Evolutionary conservation across 768 basidiomycete species (phyloP).

Genomic region (Xerocomellus amylosporus): DNA sequence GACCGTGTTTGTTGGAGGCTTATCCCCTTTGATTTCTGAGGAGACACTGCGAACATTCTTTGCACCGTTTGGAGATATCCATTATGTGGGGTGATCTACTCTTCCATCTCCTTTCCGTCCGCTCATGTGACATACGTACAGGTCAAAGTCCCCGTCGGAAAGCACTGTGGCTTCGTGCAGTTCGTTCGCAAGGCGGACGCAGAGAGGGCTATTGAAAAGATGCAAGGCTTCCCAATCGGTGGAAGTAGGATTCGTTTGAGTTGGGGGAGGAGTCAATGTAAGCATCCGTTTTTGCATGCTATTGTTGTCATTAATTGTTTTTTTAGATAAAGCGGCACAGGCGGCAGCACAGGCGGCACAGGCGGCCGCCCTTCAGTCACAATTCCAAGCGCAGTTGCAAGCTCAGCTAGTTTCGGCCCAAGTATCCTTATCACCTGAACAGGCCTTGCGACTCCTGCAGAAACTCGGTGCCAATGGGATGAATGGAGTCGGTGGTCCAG

Average conservation of each 20-base stretch:
- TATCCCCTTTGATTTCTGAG: slow-evolving; percentile 86
- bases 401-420: slow-evolving; percentile 27
- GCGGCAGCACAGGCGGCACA: slow-evolving; percentile 84
- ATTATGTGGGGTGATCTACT: slow-evolving; percentile 59
- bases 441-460: slow-evolving; percentile 60
- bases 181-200: slow-evolving; percentile 91
- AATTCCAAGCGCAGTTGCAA: slow-evolving; percentile 39
- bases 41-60: slow-evolving; percentile 91
- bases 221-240: slow-evolving; percentile 95
- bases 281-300: not conserved
- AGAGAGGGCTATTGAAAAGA: slow-evolving; percentile 89
- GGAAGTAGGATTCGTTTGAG: slow-evolving; percentile 88
- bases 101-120: slow-evolving; percentile 1
- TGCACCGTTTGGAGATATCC: slow-evolving; percentile 88
- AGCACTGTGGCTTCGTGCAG: slow-evolving; percentile 95
- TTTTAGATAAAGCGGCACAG: slow-evolving; percentile 82
- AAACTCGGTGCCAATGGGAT: slow-evolving; percentile 48
- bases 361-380: slow-evolving; percentile 62
- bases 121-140: slow-evolving; percentile 28
- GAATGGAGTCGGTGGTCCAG: slow-evolving; percentile 20
- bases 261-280: slow-evolving; percentile 94
- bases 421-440: slow-evolving; percentile 51
- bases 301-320: slow-evolving; percentile 4
- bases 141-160: slow-evolving; percentile 96
- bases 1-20: slow-evolving; percentile 90